Percentiles rank a stretch among this genome's conserved stretches.
Evolutionary conservation across 2,329 filamentous ascomycete species (phyloP).

Genomic region (Epichloe gansuensis): DNA sequence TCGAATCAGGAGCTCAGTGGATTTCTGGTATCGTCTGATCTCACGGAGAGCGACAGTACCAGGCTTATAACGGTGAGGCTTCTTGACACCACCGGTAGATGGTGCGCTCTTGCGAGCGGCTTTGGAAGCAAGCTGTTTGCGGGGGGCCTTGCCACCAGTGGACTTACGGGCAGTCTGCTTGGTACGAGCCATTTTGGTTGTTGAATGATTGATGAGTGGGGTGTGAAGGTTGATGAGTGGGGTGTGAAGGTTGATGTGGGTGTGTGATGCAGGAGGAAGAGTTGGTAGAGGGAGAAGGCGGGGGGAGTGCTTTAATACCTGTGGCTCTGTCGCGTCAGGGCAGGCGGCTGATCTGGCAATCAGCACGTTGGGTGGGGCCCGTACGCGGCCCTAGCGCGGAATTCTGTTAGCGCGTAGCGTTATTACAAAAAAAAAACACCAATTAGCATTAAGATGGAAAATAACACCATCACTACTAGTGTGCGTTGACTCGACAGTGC

Average conservation of each 20-base stretch:
- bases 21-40: conserved; percentile 97
- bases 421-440: not conserved
- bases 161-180: conserved; percentile 64
- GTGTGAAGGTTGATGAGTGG: conserved; percentile 12
- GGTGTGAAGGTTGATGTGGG: conserved; percentile 14
- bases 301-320: conserved; percentile 33
- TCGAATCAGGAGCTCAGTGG: conserved; percentile 87
- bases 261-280: conserved; percentile 30
- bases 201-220: conserved; percentile 17
- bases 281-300: conserved; percentile 23
- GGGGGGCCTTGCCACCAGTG: conserved; percentile 62
- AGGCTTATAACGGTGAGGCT: conserved; percentile 82
- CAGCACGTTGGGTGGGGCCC: conserved; percentile 8
- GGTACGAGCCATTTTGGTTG: conserved; percentile 46
- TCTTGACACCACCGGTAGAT: conserved; percentile 94
- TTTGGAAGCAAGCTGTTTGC: conserved; percentile 99
- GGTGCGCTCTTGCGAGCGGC: conserved; percentile 93
- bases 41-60: conserved; percentile 96
- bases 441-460: not conserved
- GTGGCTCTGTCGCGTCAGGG: conserved; percentile 15
- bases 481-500: not conserved
- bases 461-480: not conserved
- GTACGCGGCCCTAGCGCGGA: conserved; percentile 12
- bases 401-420: not conserved
- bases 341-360: conserved; percentile 26